A percentile compares a stretch with the other conserved stretches of the same genome.
These are phyloP conservation scores for barrel medic (Medicago truncatula) DNA, from an alignment of 306 rosid species.

Conservation along the genomic window MtrunA17r5.0-ANR NC_053048.1:42561501-42562000, in stretches of 20 bases:
- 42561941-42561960: no score
- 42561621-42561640: conserved; percentile 73
- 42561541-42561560: conserved; percentile 84
- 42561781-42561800: background rate
- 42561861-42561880: background rate
- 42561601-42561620: conserved; percentile 76
- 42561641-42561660: conserved; percentile 56
- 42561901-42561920: background rate
- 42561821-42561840: background rate
- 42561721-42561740: background rate
- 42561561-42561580: conserved; percentile 80
- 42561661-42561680: conserved; percentile 81
- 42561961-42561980: background rate
- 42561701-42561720: conserved; percentile 25
- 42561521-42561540: conserved; percentile 87
- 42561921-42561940: background rate
- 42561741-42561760: background rate
- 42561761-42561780: background rate
- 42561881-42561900: background rate
- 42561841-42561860: no score
- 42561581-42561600: conserved; percentile 83
- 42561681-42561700: conserved; percentile 5
- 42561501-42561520: conserved; percentile 70
- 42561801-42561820: background rate
- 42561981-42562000: conserved; percentile 7